Conservation (phyloP, 2,329 filamentous ascomycete species). For the Arthrobotrys sphaeroides region DNA sequence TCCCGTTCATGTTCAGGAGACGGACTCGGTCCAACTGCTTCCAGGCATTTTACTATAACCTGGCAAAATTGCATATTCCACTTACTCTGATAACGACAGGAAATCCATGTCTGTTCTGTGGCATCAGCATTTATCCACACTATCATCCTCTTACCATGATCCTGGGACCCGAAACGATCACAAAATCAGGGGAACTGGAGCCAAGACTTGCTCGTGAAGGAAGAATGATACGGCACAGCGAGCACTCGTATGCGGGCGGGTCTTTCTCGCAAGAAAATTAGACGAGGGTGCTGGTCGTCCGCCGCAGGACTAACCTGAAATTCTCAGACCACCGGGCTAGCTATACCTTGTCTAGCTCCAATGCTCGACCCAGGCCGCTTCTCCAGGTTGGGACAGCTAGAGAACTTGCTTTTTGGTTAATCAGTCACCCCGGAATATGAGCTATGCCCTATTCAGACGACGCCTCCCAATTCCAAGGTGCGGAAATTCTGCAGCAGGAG, state of each 20-base stretch:
- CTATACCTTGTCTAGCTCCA: constrained; percentile 29
- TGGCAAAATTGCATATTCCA: constrained; percentile 6
- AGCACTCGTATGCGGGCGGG: constrained; percentile 29
- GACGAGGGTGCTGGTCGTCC: constrained; percentile 33
- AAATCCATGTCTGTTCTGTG: constrained; percentile 30
- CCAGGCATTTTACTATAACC: not conserved
- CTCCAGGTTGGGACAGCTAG: constrained; percentile 3
- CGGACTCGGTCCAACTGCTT: constrained; percentile 24
- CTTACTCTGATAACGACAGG: constrained; percentile 20
- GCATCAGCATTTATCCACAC: constrained; percentile 48
- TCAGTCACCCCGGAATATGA: constrained; percentile 30
- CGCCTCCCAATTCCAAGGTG: constrained; percentile 46
- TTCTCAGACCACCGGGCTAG: constrained; percentile 14
- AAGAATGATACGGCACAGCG: constrained; percentile 16
- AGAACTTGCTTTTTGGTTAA: constrained; percentile 30
- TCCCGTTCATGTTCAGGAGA: not conserved
- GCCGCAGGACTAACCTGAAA: constrained; percentile 33
- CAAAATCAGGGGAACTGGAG: constrained; percentile 44
- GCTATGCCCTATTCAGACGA: constrained; percentile 44
- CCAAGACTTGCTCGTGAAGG: not conserved
- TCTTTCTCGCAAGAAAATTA: constrained; percentile 44
- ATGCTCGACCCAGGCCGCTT: constrained; percentile 1
- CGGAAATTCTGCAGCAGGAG: constrained; percentile 50
- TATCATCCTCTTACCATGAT: constrained; percentile 40
- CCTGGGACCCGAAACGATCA: constrained; percentile 50